Percentiles rank a stretch among this genome's conserved stretches.
phyloP scores from a whole-genome alignment of 768 basidiomycete genomes.

The Kockovaella imperatae region DNA sequence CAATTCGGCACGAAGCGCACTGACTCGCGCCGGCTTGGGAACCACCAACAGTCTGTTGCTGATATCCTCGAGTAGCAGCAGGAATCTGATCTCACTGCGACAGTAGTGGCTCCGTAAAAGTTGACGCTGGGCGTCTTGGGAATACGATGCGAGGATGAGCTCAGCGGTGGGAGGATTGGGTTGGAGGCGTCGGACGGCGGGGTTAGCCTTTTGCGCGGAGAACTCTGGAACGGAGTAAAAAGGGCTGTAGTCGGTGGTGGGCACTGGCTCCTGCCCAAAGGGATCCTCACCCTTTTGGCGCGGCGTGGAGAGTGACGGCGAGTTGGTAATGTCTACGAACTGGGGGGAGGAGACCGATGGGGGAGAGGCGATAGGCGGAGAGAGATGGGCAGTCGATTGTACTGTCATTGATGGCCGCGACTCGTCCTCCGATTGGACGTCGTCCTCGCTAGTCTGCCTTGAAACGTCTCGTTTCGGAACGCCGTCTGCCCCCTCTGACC shows the following conservation, averaged over 20 bases:
- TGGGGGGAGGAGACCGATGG: slow-evolving; percentile 7
- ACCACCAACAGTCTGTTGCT: slow-evolving; percentile 84
- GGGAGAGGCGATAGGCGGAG: slow-evolving; percentile 13
- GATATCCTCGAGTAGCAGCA: slow-evolving; percentile 82
- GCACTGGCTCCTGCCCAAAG: slow-evolving; percentile 18
- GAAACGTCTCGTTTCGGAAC: slow-evolving; percentile 1
- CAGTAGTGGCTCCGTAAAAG: slow-evolving; percentile 80
- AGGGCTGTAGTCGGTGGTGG: neutral
- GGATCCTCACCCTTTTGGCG: slow-evolving; percentile 27
- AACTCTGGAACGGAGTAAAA: slow-evolving; percentile 39
- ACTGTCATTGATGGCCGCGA: neutral
- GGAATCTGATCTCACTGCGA: slow-evolving; percentile 83
- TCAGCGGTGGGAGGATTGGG: slow-evolving; percentile 28
- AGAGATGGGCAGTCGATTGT: neutral
- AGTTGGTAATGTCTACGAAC: neutral
- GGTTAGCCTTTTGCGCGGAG: slow-evolving; percentile 11
- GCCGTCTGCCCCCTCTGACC: slow-evolving; percentile 34
- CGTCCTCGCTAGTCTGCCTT: neutral
- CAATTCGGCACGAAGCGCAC: slow-evolving; percentile 90
- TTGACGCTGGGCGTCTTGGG: slow-evolving; percentile 58
- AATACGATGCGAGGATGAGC: slow-evolving; percentile 62
- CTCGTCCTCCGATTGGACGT: neutral
- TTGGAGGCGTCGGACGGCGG: slow-evolving; percentile 13
- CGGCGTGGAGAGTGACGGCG: slow-evolving; percentile 1
- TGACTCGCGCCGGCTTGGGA: slow-evolving; percentile 86